Percentiles rank a stretch among this genome's conserved stretches.
Conservation (phyloP, 257 asterid genomes). For the Solanum acaule region DNA sequence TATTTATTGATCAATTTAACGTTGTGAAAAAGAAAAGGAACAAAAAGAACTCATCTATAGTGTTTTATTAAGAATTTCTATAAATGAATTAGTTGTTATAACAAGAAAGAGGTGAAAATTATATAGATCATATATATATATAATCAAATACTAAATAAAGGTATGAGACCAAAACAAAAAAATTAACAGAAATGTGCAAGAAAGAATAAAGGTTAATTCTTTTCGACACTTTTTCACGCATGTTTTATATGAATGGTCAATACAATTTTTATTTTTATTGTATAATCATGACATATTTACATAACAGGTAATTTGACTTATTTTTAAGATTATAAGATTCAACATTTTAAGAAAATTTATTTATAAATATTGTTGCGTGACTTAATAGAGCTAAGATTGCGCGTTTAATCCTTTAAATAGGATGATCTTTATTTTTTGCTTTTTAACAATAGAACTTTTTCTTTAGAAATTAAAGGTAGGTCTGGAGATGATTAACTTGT, state of each 20-base stretch:
- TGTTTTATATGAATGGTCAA: neutral
- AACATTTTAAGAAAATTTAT: neutral
- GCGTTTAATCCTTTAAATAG: neutral
- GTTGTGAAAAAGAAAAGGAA: neutral
- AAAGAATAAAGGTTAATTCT: neutral
- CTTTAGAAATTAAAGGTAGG: neutral
- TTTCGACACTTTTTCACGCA: neutral
- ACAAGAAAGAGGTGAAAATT: neutral
- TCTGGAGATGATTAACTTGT: neutral
- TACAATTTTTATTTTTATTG: neutral
- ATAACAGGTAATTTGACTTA: neutral
- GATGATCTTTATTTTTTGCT: neutral
- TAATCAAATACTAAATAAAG: neutral
- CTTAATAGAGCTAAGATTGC: neutral
- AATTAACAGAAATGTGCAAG: neutral
- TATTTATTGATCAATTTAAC: neutral
- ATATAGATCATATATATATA: neutral
- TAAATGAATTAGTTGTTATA: neutral
- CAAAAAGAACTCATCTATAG: neutral
- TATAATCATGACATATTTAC: neutral
- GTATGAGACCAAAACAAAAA: neutral
- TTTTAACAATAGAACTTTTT: neutral
- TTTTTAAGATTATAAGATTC: neutral
- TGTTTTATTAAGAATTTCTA: neutral
- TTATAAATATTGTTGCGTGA: neutral